These are phyloP conservation scores for Myxozyma geophila DNA, from an alignment of 805 yeast genomes.

Conservation along the genomic window DNA sequence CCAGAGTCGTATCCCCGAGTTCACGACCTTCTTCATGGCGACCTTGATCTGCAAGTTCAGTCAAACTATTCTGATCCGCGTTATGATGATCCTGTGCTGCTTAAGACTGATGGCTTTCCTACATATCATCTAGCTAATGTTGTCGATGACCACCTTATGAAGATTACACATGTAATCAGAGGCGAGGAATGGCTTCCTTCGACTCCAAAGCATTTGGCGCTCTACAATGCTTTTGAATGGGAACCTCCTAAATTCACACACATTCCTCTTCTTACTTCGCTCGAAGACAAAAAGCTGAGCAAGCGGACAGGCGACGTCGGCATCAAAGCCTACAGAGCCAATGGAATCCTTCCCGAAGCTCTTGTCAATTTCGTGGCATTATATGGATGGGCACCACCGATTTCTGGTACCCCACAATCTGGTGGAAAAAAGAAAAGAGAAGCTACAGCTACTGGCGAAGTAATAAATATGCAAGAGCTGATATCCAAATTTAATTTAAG, in stretches of 20 bases:
- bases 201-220: constrained; percentile 89
- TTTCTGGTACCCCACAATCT: constrained; percentile 44
- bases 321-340: constrained; percentile 51
- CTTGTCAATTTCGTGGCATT: constrained; percentile 82
- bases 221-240: constrained; percentile 89
- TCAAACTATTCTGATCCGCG: constrained; percentile 69
- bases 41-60: constrained; percentile 77
- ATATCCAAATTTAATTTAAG: constrained; percentile 60
- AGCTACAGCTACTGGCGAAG: constrained; percentile 25
- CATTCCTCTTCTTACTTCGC: constrained; percentile 75
- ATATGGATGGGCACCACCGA: constrained; percentile 88
- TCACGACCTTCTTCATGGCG: constrained; percentile 78
- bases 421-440: constrained; percentile 8
- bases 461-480: constrained; percentile 27
- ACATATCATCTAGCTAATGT: constrained; percentile 97
- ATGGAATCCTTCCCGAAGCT: constrained; percentile 86
- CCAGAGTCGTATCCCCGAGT: constrained; percentile 73
- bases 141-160: constrained; percentile 91
- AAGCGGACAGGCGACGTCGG: constrained; percentile 85
- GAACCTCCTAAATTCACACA: constrained; percentile 79
- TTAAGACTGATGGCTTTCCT: constrained; percentile 94
- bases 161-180: constrained; percentile 88
- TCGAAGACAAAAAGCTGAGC: constrained; percentile 64
- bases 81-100: constrained; percentile 84
- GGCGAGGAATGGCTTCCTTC: constrained; percentile 99